Evolutionary conservation across 805 yeast species (phyloP), one percentile per base, ranked within the genome.

Genomic region (Starmerella apis): DNA sequence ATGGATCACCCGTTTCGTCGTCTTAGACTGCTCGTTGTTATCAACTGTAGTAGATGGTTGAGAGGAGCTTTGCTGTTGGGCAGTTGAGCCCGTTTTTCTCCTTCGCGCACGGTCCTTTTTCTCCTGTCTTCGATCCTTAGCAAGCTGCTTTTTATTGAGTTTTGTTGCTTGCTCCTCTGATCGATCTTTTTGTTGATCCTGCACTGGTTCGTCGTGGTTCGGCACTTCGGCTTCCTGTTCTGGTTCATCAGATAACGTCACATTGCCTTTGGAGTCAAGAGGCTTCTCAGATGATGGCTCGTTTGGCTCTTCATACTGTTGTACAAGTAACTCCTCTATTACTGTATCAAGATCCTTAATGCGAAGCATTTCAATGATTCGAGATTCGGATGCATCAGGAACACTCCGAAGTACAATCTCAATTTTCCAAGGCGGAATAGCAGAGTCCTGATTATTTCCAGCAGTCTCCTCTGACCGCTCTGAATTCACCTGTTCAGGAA

Each of bases 301-400:
- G 37, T 13, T 3, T 8, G 28, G 42, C 24, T 52, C 52, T 2
- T 36, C 50, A 14, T 27, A 48, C 24, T 51, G 47, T 14, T 9
- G 36, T 54, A 60, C 43, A 22, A 65, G 36, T 9, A 65, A 50
- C 23, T 54, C 61, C 49, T 64, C 68, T 11, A 65, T 62, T 10
- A 63, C 65, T 19, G 56, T 54, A 22, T 60, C 62, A 22, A 56
- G 48, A 43, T 62, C 59, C 38, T 50, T 51, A 4, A 30, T 44
- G 6, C 50, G 50, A 11, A 54, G 48, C 24, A 52, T 30, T 25
- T 50, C 36, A 4, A 47, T 41, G 3, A 51, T 51, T 5, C 20
- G 38, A 10, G 53, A 54, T 33, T 55, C 61, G 2, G 35, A 22
- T 5, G 58, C 60, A 16, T 55, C 55, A 2, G 64, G 61, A 9